Base-by-base conservation (phyloP, 257 asterid genomes). In the Ballota nigra region DNA sequence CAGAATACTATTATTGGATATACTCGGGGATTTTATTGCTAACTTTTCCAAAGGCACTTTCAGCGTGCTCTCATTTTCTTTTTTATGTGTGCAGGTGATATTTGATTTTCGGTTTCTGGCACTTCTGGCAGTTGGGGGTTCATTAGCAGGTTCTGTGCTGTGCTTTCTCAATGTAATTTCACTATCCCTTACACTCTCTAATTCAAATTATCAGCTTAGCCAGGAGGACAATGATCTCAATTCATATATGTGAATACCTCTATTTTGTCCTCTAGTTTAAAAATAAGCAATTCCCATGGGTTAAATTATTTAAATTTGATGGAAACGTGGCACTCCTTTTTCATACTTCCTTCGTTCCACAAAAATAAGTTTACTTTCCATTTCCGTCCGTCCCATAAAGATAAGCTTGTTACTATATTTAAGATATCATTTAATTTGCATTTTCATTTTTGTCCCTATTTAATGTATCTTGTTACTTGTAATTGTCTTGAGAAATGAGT, bases 81-180 rank as follows among this genome's bases (percentile, higher is more conserved):
- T 47, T 23, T 15, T 66, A 28, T 63, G 16, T 51, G 12, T 51
- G 81, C 88, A 92, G 96, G 78, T 73, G 33, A 92, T 92, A 83
- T 92, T 92, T 63, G 96, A 92, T 77, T 92, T 92, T 5, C 92
- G 98, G 7, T 92, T 92, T 76, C 69, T 92, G 87, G 96, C 98
- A 13, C 98, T 92, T 76, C 81, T 89, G 57, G 98, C 96, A 9
- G 80, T 89, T 65, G 96, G 79, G 20, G 98, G 98, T 57, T 88
- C 98, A 9, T 76, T 92, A 72, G 94, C 96, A 16, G 98, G 98
- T 71, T 92, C 98, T 56, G 43, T 92, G 78, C 86, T 92, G 75
- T 92, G 98, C 87, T 92, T 92, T 82, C 94, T 89, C 68, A 92
- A 92, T 84, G 98, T 92, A 84, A 84, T 61, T 79, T 65, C 84